Conservation (phyloP, 176 grass and related monocot genomes). For the Areca catechu region DNA sequence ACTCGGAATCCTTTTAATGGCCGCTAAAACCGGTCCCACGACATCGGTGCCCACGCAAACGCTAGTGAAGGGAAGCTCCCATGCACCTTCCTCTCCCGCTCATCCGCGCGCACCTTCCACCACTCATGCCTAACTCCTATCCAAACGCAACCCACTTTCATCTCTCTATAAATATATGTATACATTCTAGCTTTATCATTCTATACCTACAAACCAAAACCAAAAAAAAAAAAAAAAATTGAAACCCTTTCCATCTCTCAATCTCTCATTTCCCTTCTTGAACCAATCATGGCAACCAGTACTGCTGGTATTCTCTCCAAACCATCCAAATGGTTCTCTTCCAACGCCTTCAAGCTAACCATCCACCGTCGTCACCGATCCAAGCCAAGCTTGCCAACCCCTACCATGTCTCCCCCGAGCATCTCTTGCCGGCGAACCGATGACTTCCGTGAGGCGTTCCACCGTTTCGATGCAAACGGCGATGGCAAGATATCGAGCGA, state of each 20-base stretch:
- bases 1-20: too few relatives aligned
- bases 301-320: neutral
- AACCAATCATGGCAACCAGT: neutral
- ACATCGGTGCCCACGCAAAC: neutral
- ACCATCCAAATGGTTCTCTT: slow-evolving; percentile 5
- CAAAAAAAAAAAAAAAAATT: too few relatives aligned
- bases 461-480: slow-evolving; percentile 3
- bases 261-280: neutral
- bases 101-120: neutral
- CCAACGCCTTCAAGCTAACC: slow-evolving; percentile 1
- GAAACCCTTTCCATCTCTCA: too few relatives aligned
- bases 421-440: neutral
- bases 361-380: neutral
- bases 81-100: slow-evolving; percentile 2
- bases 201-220: too few relatives aligned
- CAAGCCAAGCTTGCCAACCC: neutral
- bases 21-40: too few relatives aligned
- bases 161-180: neutral
- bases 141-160: too few relatives aligned
- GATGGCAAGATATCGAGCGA: slow-evolving; percentile 10
- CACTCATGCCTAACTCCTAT: too few relatives aligned
- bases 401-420: neutral
- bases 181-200: too few relatives aligned
- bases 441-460: neutral
- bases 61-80: neutral